Evolutionary conservation across 23 red algal genomes (phyloP), one percentile per base, ranked within the genome.

Genomic region (Pyropia haitanensis): DNA sequence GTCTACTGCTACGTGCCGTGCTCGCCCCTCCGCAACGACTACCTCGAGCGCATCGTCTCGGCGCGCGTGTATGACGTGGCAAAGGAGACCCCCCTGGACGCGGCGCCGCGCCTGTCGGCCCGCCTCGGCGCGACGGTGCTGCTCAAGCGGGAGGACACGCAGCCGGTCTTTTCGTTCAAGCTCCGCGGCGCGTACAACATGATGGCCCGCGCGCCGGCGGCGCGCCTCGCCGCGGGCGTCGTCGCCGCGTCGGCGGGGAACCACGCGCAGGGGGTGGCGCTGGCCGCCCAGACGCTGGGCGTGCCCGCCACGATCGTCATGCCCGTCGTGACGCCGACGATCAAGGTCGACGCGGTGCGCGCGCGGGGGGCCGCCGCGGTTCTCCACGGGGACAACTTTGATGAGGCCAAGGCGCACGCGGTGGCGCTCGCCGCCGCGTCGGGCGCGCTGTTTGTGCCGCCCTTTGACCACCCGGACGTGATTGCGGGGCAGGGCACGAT

Each of bases 161-260:
- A 88, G 49, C 78, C 83, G 9, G 92, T 96, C 0, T 86, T 86
- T 49, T 85, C 77, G 23, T 96, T 96, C 58, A 96, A 96, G 72
- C 49, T 89, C 16, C 92, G 92, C 14, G 92, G 92, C 18, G 92
- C 92, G 17, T 96, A 96, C 56, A 96, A 96, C 58, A 89, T 96
- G 79, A 96, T 96, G 73, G 83, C 92, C 2, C 76, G 76, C 18
- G 58, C 77, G 13, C 31, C 44, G 18, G 24, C 12, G 17, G 46
- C 53, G 14, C 31, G 55, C 16, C 56, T 85, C 4, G 49, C 73
- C 2, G 58, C 59, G 24, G 92, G 92, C 13, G 92, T 96, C 8
- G 65, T 96, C 12, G 92, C 92, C 30, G 92, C 92, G 0, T 96
- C 92, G 17, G 92, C 92, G 2, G 92, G 92, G 2, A 96, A 96